Evolutionary conservation across 352 stramenopile species (phyloP).

Genomic region (Globisporangium cystogenes): DNA sequence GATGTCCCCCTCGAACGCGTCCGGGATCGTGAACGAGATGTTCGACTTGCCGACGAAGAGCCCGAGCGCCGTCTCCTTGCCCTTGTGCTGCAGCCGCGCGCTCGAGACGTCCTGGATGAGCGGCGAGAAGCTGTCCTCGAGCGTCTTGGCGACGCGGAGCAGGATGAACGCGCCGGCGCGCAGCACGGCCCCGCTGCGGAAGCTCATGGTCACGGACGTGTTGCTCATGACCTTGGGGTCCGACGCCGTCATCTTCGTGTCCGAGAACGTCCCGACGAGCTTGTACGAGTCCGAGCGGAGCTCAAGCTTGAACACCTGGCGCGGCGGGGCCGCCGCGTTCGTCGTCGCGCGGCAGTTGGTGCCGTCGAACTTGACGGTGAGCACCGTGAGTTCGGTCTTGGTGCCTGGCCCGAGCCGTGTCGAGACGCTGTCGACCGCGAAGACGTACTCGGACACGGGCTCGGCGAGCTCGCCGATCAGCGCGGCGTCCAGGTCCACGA

Average conservation of each 20-base stretch:
- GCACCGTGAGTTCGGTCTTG: constrained; percentile 41
- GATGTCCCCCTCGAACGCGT: constrained; percentile 46
- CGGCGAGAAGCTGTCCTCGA: constrained; percentile 47
- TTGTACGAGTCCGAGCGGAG: constrained; percentile 48
- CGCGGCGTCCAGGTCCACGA: constrained; percentile 33
- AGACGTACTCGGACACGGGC: constrained; percentile 34
- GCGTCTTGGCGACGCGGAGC: constrained; percentile 50
- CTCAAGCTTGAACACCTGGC: constrained; percentile 58
- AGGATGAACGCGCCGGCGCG: constrained; percentile 56
- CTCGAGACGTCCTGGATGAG: constrained; percentile 49
- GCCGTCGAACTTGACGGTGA: constrained; percentile 55
- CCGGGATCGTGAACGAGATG: constrained; percentile 70
- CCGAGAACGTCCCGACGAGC: constrained; percentile 46
- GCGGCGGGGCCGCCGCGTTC: constrained; percentile 5
- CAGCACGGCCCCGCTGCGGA: constrained; percentile 55
- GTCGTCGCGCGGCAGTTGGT: constrained; percentile 39
- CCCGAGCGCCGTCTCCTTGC: constrained; percentile 28
- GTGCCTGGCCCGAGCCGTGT: constrained; percentile 52
- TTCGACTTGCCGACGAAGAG: constrained; percentile 50
- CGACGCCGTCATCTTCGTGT: constrained; percentile 43
- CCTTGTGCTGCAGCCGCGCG: constrained; percentile 31
- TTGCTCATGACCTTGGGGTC: constrained; percentile 39
- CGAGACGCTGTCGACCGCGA: constrained; percentile 52
- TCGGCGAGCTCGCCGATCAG: constrained; percentile 33
- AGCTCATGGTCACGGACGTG: constrained; percentile 50